Evolutionary conservation across 768 basidiomycete genomes (phyloP).

Genomic region (Royoungia palumana): DNA sequence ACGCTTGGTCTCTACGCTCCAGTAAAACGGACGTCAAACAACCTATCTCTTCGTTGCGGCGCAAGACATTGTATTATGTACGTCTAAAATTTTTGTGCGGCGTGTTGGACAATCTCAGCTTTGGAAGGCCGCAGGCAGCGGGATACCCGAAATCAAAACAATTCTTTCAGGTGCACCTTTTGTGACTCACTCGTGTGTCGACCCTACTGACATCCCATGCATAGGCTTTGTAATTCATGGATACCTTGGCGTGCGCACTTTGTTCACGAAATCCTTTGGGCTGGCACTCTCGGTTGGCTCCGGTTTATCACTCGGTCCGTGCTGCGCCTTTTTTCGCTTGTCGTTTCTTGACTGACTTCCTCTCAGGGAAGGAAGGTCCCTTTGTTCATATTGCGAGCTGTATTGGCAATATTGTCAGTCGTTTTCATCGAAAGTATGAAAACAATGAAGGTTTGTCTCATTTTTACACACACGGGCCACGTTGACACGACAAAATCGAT

Average conservation of each 20-base stretch:
- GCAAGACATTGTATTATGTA: conserved; percentile 83
- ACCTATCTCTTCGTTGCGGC: conserved; percentile 36
- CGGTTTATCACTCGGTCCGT: conserved; percentile 75
- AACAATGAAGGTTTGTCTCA: conserved; percentile 77
- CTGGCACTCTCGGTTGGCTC: conserved; percentile 89
- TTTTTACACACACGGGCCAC: neutral
- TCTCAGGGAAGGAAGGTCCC: conserved; percentile 62
- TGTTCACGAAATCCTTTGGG: conserved; percentile 89
- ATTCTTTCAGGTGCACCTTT: conserved; percentile 67
- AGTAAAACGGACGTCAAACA: conserved; percentile 30
- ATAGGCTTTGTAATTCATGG: conserved; percentile 95
- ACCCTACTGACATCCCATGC: conserved; percentile 2
- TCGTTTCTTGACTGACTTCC: neutral
- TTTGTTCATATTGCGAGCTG: conserved; percentile 94
- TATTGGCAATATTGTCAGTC: conserved; percentile 88
- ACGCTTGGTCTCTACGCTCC: conserved; percentile 53
- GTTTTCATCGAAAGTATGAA: conserved; percentile 86
- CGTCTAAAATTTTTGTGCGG: conserved; percentile 26
- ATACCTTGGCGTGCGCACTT: conserved; percentile 85
- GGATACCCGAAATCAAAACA: conserved; percentile 96
- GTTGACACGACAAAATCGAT: neutral
- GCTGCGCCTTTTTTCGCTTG: conserved; percentile 8
- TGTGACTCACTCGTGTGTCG: conserved; percentile 5
- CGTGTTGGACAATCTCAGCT: conserved; percentile 9
- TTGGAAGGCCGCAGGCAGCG: conserved; percentile 84